phyloP scores from a whole-genome alignment of 805 yeast species.

The Clavispora asparagi region DNA sequence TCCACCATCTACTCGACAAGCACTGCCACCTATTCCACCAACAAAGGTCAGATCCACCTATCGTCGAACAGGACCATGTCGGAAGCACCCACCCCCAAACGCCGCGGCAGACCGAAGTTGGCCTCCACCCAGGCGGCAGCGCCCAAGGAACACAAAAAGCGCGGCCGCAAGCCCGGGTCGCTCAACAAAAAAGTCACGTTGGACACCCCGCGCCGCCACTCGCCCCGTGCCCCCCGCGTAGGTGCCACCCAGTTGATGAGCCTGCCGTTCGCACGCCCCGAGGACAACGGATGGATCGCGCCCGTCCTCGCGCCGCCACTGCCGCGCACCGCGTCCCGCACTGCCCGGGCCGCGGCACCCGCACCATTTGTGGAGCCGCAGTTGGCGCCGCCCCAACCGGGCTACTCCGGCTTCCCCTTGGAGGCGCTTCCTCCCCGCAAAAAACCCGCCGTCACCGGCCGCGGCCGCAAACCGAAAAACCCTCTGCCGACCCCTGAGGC shows the following conservation, averaged over 20 bases:
- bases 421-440: slow-evolving; percentile 64
- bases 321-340: neutral
- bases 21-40: too few species aligned
- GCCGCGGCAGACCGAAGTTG: slow-evolving; percentile 1
- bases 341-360: neutral
- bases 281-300: neutral
- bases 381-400: slow-evolving; percentile 48
- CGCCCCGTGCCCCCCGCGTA: neutral
- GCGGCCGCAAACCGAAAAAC: slow-evolving; percentile 19
- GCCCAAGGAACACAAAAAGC: neutral
- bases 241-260: neutral
- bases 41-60: too few species aligned
- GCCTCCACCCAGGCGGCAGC: too few species aligned
- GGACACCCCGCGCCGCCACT: neutral
- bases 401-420: slow-evolving; percentile 69
- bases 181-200: neutral
- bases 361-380: slow-evolving; percentile 54
- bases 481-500: slow-evolving; percentile 9
- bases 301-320: neutral
- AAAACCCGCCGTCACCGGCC: slow-evolving; percentile 47
- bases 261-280: neutral
- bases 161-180: slow-evolving; percentile 2
- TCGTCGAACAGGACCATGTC: too few species aligned
- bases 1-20: too few species aligned
- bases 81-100: neutral